Percentiles rank a stretch among this genome's conserved stretches.
These are phyloP conservation scores for Ambrosia artemisiifolia DNA, from an alignment of 129 eudicot species.

Conservation along the genomic window DNA sequence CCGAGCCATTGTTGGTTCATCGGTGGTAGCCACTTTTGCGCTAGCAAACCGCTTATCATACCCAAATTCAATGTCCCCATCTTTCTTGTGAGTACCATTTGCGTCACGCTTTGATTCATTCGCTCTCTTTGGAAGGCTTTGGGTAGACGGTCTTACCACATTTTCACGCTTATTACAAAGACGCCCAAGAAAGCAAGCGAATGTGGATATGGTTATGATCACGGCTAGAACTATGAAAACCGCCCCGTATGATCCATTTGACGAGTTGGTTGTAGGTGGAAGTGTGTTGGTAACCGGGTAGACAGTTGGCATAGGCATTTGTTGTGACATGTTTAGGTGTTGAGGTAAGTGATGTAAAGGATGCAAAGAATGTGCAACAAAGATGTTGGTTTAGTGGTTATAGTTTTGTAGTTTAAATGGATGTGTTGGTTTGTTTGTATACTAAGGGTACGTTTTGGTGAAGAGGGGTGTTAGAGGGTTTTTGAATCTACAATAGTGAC, in stretches of 20 bases:
- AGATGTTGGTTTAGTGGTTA: conserved; percentile 14
- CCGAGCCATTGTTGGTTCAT: conserved; percentile 21
- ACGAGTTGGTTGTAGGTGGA: conserved; percentile 24
- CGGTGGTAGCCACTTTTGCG: conserved; percentile 29
- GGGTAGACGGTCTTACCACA: conserved; percentile 22
- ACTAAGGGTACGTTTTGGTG: conserved; percentile 26
- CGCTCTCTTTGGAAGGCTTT: conserved; percentile 20
- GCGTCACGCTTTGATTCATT: conserved; percentile 8
- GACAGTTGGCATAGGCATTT: conserved; percentile 39
- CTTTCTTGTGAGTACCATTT: conserved; percentile 13
- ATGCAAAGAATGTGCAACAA: conserved; percentile 10
- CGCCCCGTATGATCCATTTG: conserved; percentile 36
- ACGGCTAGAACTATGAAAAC: conserved; percentile 39
- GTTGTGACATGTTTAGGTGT: conserved; percentile 31
- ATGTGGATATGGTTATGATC: conserved; percentile 27
- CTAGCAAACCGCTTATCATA: conserved; percentile 34
- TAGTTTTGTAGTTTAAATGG: conserved; percentile 5
- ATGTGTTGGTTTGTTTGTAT: conserved; percentile 18
- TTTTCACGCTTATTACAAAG: conserved; percentile 22
- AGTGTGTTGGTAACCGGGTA: conserved; percentile 29
- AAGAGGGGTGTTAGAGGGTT: conserved; percentile 36
- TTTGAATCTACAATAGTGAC: conserved; percentile 32
- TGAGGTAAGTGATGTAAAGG: background rate
- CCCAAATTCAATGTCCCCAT: conserved; percentile 41
- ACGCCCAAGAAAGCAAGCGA: conserved; percentile 41